Evolutionary conservation across 805 yeast species (phyloP), one percentile per base, ranked within the genome.

Genomic region (Suhomyces canberraensis): DNA sequence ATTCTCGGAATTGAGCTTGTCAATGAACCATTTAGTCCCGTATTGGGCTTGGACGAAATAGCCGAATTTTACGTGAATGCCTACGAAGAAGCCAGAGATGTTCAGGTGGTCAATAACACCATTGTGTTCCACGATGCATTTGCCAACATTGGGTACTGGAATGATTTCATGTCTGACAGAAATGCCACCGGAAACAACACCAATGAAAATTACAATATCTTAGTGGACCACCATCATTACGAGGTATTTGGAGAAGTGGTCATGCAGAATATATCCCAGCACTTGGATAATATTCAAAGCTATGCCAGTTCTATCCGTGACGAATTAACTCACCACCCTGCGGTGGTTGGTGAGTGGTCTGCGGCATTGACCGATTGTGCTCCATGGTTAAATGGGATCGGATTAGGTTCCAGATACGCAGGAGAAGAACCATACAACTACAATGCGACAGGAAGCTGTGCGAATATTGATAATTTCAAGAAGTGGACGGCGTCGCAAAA

Each of bases 61-160:
- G 45, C 51, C 25, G 42, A 44, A n/a, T 64, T 61, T 40, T 65
- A 66, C 41, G 33, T 42, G 16, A 39, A 48, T 2, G 48, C 64
- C 2, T 65, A 66, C 42, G 40, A 46, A 18, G 67, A 61, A 39
- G 63, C 68, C 15, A 43, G 71, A 26, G 38, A 42, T 2, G 45
- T 41, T 25, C 66, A 56, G 44, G 44, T 37, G 18, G 50, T 58
- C 8, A 62, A 62, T 42, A 71, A 69, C 48, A 57, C 70, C 4
- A 57, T 81, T 42, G 71, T 81, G 2, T 66, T 79, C 36, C 87
- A 81, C 44, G 89, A 83, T 54, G 88, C 86, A 0, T 83, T 83
- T 54, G 58, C 72, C 54, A 57, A 64, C 1, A 56, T 73, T 20
- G 78, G 77, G 0, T 73, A 69, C 52, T 82, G 83, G 83, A 67